Base-by-base conservation (phyloP, 2,329 filamentous ascomycete species). In the Chalara sp. region DNA sequence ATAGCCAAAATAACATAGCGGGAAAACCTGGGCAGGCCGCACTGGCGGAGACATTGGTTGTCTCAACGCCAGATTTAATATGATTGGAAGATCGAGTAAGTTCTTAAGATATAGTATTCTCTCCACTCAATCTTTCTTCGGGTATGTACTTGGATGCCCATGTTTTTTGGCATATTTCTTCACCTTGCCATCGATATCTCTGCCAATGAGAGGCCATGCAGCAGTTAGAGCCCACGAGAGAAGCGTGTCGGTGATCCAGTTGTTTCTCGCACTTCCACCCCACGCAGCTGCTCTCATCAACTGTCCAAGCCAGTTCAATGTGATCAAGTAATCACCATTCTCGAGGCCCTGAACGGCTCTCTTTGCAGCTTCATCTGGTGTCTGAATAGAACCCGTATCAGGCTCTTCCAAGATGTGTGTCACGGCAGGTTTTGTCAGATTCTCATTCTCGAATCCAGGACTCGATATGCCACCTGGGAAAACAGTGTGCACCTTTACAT, bases 401-500 rank as follows among this genome's bases (percentile, higher is more conserved):
- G 80, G 78, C 58, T 87, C 83, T 69, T 97, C 93, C 44, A 97
- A 70, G 48, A 84, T 75, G 58, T 82, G 78, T 3, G 91, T 96
- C 46, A 96, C 76, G 5, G 77, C 80, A 6, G 91, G 92, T 70
- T 97, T 97, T 31, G 79, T 79, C 60, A 73, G 68, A 62, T 95
- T 84, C 71, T 97, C 92, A 13, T 79, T 75, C 53, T 84, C 84
- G 47, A 85, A 78, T 0, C 91, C 90, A 0, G 89, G 84, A 5
- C 80, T 84, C 11, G 82, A 75, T 56, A 99, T 97, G 3, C 86
- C 89, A 48, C 87, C 92, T 0, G 93, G 93, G 61, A 84, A 87
- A 10, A 97, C 81, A 41, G 89, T 79, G 63, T 95, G 89, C 21
- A 96, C 76, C 60, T 86, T 81, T 49, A 97, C 84, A 42, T 85